These are phyloP conservation scores for Populus deltoides DNA, from an alignment of 345 rosid species.

Conservation along the genomic window DNA sequence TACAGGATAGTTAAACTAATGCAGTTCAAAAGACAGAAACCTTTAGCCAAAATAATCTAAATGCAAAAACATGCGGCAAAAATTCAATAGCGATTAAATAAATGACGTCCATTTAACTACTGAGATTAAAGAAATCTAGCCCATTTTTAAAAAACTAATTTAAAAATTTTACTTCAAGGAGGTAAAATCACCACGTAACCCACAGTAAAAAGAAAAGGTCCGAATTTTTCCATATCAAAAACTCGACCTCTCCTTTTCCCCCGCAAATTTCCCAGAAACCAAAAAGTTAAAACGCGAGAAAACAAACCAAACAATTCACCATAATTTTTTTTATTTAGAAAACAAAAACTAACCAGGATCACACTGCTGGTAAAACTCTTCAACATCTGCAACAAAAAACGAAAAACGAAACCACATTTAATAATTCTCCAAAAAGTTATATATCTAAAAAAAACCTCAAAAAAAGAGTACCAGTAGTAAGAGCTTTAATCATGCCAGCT, in stretches of 20 bases:
- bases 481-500: constrained; percentile 27
- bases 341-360: constrained; percentile 23
- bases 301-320: not conserved
- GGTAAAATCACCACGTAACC: not conserved
- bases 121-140: not conserved
- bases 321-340: not conserved
- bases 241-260: not conserved
- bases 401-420: not conserved
- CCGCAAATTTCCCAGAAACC: not conserved
- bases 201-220: not conserved
- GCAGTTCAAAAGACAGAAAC: not conserved
- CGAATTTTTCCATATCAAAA: not conserved
- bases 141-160: not conserved
- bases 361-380: constrained; percentile 27
- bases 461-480: constrained; percentile 13
- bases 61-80: not conserved
- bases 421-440: not conserved
- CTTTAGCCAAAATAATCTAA: not conserved
- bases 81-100: not conserved
- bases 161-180: not conserved
- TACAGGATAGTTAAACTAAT: not conserved
- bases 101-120: not conserved
- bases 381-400: constrained; percentile 22
- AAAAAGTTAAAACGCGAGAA: not conserved
- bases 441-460: not conserved